A percentile compares a stretch with the other conserved stretches of the same genome.
phyloP scores from a whole-genome alignment of 176 grass and related monocot genomes.

The Raddia guianensis region DNA sequence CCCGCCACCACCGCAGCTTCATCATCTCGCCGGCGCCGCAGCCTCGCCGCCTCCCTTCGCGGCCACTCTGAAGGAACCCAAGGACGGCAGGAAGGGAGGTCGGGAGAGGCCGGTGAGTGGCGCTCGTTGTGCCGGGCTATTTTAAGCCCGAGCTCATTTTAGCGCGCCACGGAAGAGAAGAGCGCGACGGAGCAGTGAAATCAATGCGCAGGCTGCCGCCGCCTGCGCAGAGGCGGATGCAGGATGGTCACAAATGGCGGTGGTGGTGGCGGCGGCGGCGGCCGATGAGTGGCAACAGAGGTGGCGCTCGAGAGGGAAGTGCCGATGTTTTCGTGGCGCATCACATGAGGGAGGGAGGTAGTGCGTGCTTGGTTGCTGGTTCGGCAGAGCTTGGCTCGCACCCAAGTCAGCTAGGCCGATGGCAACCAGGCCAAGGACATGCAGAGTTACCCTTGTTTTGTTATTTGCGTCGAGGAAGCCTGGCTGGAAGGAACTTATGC shows the following conservation, averaged over 20 bases:
- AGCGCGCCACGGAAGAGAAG: conserved; percentile 24
- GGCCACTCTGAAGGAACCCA: neutral
- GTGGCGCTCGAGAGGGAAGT: conserved; percentile 30
- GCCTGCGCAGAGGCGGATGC: neutral
- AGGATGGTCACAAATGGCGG: neutral
- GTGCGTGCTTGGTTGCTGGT: no score
- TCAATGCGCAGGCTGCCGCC: conserved; percentile 5
- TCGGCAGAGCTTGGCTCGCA: no score
- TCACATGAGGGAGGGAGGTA: neutral
- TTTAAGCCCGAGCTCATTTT: conserved; percentile 55
- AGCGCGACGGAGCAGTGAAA: conserved; percentile 4
- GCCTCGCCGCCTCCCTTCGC: neutral
- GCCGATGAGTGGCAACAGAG: conserved; percentile 17
- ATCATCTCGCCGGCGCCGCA: conserved; percentile 19
- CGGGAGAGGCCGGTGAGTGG: conserved; percentile 25
- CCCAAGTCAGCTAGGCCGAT: no score
- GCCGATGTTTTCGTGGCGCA: conserved; percentile 17
- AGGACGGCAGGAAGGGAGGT: conserved; percentile 6
- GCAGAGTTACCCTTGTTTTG: no score
- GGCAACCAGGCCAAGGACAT: no score
- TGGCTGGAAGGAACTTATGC: no score
- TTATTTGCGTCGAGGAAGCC: no score
- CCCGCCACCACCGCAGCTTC: conserved; percentile 55
- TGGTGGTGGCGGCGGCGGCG: neutral
- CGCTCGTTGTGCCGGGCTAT: conserved; percentile 48